Evolutionary conservation across 2,329 filamentous ascomycete genomes (phyloP), one percentile per base, ranked within the genome.

Genomic region (Cercospora sesami): DNA sequence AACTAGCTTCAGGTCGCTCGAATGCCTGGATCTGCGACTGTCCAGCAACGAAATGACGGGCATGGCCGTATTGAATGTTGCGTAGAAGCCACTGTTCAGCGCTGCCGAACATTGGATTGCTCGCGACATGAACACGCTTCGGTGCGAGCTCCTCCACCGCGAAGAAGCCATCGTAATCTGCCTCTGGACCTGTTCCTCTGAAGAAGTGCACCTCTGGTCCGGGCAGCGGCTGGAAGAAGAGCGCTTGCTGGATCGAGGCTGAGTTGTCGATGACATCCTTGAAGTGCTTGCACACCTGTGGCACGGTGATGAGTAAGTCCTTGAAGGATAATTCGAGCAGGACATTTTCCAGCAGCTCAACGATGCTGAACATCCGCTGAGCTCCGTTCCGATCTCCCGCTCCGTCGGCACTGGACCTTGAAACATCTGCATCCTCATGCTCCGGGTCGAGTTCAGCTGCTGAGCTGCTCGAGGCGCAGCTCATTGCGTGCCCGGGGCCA

Each of bases 261-360:
- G 68, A 70, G 4, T 39, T 36, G 4, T 61, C 62, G 9, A 72
- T 33, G 26, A 39, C 59, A n/a, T 64, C 39, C 21, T 66, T 59
- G 39, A 65, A 72, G 7, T 57, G 59, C 7, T 39, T 67, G 45
- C 66, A 71, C 16, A 68, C 67, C 28, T 63, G 36, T 14, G 60
- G 60, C 14, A 23, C 7, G 48, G 12, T n/a, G 23, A 55, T 16
- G 48, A 55, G 48, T 16, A 55, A 7, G 5, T 55, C 23, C n/a
- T 28, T 28, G 23, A 55, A 55, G 16, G 48, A 26, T 9, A 55
- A 26, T 26, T 30, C 48, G 48, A 55, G 48, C 48, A 55, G 2
- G 12, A 55, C 12, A 8, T 28, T 55, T 26, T 55, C 48, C 23
- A 55, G 48, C 14, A 55, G 48, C 12, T 55, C 48, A 55, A 26